Conservation (phyloP, 345 rosid genomes). For the Citrus reticulata region DNA sequence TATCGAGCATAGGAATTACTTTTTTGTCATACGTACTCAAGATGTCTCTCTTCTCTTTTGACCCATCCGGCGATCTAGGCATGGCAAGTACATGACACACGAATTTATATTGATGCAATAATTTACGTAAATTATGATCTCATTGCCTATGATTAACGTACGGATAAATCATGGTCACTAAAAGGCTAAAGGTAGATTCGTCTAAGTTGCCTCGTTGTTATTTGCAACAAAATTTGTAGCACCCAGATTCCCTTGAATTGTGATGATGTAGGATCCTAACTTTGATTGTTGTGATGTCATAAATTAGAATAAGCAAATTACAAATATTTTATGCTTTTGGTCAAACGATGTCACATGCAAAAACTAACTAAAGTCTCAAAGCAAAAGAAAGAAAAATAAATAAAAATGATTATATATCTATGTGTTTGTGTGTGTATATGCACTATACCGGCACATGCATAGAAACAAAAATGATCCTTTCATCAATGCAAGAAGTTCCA, state of each 20-base stretch:
- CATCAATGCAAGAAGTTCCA: neutral
- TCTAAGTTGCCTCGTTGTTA: neutral
- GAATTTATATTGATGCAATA: neutral
- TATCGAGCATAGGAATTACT: conserved; percentile 35
- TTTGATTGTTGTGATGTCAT: neutral
- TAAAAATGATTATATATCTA: no score
- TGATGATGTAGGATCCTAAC: neutral
- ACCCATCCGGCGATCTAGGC: conserved; percentile 1
- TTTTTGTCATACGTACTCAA: conserved; percentile 22
- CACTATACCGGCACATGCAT: neutral
- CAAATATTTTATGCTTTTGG: neutral
- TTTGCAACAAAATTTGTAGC: neutral
- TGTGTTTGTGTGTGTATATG: no score
- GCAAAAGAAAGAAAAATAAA: neutral
- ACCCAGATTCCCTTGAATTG: neutral
- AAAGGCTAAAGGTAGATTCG: conserved; percentile 19
- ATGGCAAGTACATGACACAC: neutral
- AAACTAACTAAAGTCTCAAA: neutral
- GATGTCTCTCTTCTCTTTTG: conserved; percentile 33
- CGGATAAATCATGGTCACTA: conserved; percentile 6
- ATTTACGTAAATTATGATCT: neutral
- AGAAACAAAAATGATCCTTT: neutral
- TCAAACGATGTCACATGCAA: neutral
- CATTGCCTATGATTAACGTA: conserved; percentile 10
- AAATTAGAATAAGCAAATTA: neutral